Percentiles rank a stretch among this genome's conserved stretches.
Conservation (phyloP, 1,284 basidiomycete species). For the Kwoniella shivajii region DNA sequence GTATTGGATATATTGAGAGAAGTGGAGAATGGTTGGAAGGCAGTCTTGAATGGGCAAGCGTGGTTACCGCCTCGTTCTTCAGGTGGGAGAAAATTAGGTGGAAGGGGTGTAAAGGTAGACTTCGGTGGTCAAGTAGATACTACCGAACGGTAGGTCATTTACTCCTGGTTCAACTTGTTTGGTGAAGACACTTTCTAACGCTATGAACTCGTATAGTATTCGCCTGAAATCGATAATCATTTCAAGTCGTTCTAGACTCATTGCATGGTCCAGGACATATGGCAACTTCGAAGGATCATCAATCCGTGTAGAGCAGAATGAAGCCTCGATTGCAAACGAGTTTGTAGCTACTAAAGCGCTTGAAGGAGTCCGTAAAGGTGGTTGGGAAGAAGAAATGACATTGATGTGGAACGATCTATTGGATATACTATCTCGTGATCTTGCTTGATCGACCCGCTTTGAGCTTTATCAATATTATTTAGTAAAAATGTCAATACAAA, state of each 20-base stretch:
- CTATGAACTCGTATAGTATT: conserved; percentile 17
- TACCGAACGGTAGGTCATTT: conserved; percentile 22
- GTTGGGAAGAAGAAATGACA: conserved; percentile 29
- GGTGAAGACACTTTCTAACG: background rate
- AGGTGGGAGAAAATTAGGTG: background rate
- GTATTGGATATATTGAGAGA: conserved; percentile 26
- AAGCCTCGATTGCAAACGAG: background rate
- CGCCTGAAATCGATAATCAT: conserved; percentile 36
- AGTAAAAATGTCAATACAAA: no score
- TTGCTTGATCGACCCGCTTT: background rate
- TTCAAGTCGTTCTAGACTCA: conserved; percentile 24
- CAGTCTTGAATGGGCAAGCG: conserved; percentile 29
- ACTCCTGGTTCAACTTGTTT: background rate
- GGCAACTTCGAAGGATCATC: conserved; percentile 32
- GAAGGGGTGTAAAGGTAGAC: background rate
- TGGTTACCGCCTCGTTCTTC: conserved; percentile 23
- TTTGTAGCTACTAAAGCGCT: background rate
- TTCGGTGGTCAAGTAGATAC: conserved; percentile 23
- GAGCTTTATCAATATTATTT: background rate
- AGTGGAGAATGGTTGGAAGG: conserved; percentile 35
- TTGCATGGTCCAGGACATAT: conserved; percentile 42
- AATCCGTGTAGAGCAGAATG: no score
- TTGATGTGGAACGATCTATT: conserved; percentile 29
- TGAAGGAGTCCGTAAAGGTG: background rate
- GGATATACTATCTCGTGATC: conserved; percentile 11